Evolutionary conservation across 305 asterid genomes (phyloP).

Genomic region (Coffea humblotiana): DNA sequence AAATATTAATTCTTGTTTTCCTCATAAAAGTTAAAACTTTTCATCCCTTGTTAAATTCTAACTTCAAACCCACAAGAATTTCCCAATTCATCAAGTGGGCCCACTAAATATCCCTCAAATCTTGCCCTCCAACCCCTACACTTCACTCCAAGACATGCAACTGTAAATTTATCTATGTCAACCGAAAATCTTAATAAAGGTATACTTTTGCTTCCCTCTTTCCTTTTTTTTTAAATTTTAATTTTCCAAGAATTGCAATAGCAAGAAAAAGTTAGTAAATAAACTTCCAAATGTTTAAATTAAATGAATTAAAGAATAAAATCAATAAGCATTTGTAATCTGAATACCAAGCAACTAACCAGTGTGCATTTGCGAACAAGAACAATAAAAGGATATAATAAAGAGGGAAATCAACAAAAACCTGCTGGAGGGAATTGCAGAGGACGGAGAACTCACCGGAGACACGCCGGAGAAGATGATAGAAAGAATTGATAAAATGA

Average conservation of each 20-base stretch:
- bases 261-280: neutral
- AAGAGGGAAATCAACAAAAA: neutral
- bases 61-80: neutral
- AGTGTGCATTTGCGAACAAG: neutral
- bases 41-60: neutral
- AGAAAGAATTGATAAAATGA: neutral
- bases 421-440: neutral
- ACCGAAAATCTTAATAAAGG: neutral
- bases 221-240: neutral
- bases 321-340: too few species aligned
- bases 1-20: neutral
- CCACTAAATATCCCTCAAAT: neutral
- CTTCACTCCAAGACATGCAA: too few species aligned
- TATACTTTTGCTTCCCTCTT: neutral
- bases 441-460: conserved; percentile 6
- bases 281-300: neutral
- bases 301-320: neutral
- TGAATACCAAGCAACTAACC: neutral
- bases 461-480: neutral
- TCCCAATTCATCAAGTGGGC: neutral
- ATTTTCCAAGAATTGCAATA: neutral
- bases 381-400: neutral
- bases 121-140: neutral
- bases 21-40: neutral
- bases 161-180: neutral